phyloP scores from a whole-genome alignment of 2,329 filamentous ascomycete genomes.

The Cercospora sojina region DNA sequence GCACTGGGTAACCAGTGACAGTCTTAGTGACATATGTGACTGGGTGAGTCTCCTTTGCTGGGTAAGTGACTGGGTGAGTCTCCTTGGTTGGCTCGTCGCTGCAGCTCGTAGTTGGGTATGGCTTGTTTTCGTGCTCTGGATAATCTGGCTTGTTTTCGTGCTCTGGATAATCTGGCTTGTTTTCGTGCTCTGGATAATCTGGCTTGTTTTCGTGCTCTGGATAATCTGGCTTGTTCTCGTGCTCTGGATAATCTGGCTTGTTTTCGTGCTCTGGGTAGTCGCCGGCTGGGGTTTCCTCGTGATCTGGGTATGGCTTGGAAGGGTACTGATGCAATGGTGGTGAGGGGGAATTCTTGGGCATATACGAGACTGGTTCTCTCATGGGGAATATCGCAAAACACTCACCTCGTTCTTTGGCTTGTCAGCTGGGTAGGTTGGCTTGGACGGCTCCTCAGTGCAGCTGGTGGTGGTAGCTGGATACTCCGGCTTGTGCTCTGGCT shows the following conservation, averaged over 20 bases:
- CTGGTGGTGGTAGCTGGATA: background rate
- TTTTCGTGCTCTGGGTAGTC: background rate
- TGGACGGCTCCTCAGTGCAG: background rate
- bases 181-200: background rate
- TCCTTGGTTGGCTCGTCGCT: slow-evolving; percentile 5
- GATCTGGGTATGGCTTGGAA: background rate
- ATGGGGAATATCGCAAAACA: background rate
- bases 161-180: background rate
- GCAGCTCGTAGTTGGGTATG: slow-evolving; percentile 6
- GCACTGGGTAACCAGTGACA: background rate
- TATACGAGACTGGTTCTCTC: background rate
- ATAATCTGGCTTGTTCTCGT: background rate
- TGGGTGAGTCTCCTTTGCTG: background rate
- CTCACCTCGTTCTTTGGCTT: background rate
- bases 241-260: background rate
- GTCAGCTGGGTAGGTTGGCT: background rate
- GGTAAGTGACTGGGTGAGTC: slow-evolving; percentile 3
- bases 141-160: background rate
- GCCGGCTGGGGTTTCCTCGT: no score
- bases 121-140: background rate
- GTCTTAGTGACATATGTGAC: background rate
- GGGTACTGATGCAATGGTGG: background rate
- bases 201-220: background rate
- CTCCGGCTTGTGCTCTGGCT: background rate
- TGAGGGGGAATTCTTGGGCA: background rate